A percentile compares a stretch with the other conserved stretches of the same genome.
phyloP scores from a whole-genome alignment of 192 early-diverging fungal species.

The Coemansia sp. region DNA sequence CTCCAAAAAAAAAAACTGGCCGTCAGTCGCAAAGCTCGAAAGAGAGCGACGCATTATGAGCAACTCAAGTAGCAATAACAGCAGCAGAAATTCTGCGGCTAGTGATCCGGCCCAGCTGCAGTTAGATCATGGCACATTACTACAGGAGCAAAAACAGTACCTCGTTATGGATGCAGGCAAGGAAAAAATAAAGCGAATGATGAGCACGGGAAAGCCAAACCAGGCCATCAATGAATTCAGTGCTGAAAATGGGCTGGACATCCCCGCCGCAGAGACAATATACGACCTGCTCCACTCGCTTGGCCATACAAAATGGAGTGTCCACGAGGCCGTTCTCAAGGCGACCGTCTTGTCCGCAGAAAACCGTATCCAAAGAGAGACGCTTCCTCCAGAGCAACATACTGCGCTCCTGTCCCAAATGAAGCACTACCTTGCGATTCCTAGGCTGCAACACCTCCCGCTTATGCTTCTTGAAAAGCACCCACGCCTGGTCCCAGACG shows the following conservation, averaged over 20 bases:
- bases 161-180: slow-evolving; percentile 24
- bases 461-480: slow-evolving; percentile 34
- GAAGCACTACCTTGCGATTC: slow-evolving; percentile 23
- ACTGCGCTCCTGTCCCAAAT: slow-evolving; percentile 21
- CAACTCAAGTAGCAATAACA: background rate
- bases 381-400: slow-evolving; percentile 27
- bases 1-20: background rate
- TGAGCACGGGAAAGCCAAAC: slow-evolving; percentile 35
- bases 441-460: slow-evolving; percentile 35
- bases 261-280: slow-evolving; percentile 36
- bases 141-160: slow-evolving; percentile 4
- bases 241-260: slow-evolving; percentile 22
- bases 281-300: slow-evolving; percentile 42
- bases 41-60: background rate
- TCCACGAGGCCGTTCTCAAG: slow-evolving; percentile 31
- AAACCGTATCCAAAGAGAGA: slow-evolving; percentile 21
- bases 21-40: background rate
- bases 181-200: slow-evolving; percentile 39
- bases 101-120: background rate
- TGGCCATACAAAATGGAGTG: slow-evolving; percentile 22
- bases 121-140: too few relatives aligned
- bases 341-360: slow-evolving; percentile 21
- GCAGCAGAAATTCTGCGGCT: background rate
- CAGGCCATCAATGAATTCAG: slow-evolving; percentile 33
- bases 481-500: slow-evolving; percentile 25